Conservation (phyloP, 306 rosid species). For the Calophaca sinica region DNA sequence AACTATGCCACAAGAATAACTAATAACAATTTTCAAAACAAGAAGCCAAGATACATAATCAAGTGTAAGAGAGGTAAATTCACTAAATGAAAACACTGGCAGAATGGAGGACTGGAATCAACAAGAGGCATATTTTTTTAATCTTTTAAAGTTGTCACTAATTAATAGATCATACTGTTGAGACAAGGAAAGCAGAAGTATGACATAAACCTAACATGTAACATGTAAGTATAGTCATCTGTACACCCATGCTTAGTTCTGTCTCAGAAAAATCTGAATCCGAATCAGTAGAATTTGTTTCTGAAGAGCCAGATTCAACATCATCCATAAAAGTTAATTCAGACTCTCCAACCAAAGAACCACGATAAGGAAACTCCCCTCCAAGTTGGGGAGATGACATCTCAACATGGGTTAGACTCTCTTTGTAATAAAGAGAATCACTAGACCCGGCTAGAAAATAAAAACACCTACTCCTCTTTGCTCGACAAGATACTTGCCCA, state of each 20-base stretch:
- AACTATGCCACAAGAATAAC: conserved; percentile 7
- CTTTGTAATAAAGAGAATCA: conserved; percentile 73
- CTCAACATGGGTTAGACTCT: conserved; percentile 57
- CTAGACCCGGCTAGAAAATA: conserved; percentile 68
- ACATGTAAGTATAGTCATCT: conserved; percentile 76
- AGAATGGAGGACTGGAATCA: background rate
- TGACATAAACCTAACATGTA: conserved; percentile 61
- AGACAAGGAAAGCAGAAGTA: conserved; percentile 23
- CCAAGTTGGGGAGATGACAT: conserved; percentile 60
- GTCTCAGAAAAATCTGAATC: conserved; percentile 83
- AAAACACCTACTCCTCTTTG: conserved; percentile 70
- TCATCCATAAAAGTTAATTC: conserved; percentile 69
- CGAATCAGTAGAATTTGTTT: conserved; percentile 61
- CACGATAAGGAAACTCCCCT: conserved; percentile 49
- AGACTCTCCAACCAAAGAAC: conserved; percentile 64
- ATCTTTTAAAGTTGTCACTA: background rate
- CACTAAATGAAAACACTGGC: background rate
- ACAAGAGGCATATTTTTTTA: background rate
- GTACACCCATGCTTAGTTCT: conserved; percentile 71
- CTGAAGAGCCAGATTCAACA: conserved; percentile 67
- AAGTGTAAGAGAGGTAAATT: background rate
- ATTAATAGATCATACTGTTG: background rate
- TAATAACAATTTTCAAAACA: conserved; percentile 12
- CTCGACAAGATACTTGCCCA: conserved; percentile 59
- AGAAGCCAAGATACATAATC: conserved; percentile 1